Evolutionary conservation across 768 basidiomycete species (phyloP).

Genomic region (Rhodotorula taiwanensis): DNA sequence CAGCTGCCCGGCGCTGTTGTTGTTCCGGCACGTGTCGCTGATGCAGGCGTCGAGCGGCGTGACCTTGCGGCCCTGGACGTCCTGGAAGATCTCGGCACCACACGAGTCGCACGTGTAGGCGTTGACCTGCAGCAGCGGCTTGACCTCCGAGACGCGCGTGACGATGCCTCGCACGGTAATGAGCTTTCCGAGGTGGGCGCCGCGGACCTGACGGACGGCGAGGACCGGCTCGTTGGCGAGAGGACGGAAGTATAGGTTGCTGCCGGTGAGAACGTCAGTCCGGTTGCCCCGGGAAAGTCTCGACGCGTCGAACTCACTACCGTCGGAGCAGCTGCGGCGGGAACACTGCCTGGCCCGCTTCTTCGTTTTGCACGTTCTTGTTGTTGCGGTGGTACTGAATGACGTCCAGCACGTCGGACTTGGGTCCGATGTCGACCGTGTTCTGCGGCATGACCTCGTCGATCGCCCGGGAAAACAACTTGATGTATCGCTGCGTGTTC

Average conservation of each 20-base stretch:
- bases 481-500: slow-evolving; percentile 84
- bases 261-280: slow-evolving; percentile 43
- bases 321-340: slow-evolving; percentile 84
- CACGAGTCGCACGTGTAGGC: slow-evolving; percentile 93
- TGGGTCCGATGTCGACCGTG: slow-evolving; percentile 79
- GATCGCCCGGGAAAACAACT: slow-evolving; percentile 79
- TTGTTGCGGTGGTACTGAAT: slow-evolving; percentile 89
- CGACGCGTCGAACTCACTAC: slow-evolving; percentile 63
- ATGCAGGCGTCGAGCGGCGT: slow-evolving; percentile 81
- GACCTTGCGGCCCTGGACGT: slow-evolving; percentile 66
- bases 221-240: slow-evolving; percentile 53
- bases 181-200: slow-evolving; percentile 75
- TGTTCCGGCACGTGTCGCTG: slow-evolving; percentile 72
- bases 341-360: slow-evolving; percentile 64
- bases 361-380: slow-evolving; percentile 73
- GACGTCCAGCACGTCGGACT: slow-evolving; percentile 92
- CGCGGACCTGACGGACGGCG: slow-evolving; percentile 86
- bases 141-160: slow-evolving; percentile 97
- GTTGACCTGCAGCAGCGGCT: slow-evolving; percentile 91
- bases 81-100: slow-evolving; percentile 97
- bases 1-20: slow-evolving; percentile 76
- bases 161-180: slow-evolving; percentile 97
- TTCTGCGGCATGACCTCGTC: slow-evolving; percentile 80
- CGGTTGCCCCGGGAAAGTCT: neutral
- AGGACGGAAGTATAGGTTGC: slow-evolving; percentile 90